Evolutionary conservation across 1,284 basidiomycete genomes (phyloP), one percentile per base, ranked within the genome.

Genomic region (Cryptococcus maquisensis): DNA sequence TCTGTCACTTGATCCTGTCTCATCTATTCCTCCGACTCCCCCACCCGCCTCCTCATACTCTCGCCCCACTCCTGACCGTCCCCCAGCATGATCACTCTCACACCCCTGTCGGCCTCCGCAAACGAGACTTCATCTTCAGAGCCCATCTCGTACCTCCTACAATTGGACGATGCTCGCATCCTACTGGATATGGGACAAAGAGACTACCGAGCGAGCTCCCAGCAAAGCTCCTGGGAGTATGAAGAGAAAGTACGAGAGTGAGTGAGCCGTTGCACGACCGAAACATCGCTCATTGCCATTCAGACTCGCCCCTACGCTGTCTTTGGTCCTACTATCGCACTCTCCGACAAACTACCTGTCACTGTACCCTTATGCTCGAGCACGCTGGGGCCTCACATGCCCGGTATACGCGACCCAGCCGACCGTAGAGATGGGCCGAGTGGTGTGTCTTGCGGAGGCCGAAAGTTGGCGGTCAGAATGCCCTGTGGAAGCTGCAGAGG

Each of bases 361-460:
- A 7, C 79, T 98, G 18, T 96, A 91, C 71, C 84, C 94, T 6
- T 97, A 91, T 72, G 93, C 94, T 1, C 82, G 90, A 65, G 83
- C 93, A 5, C 82, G 84, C 66, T 93, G 92, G 84, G 88, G 87
- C 18, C 81, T 98, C 39, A 86, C 83, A 49, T 94, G 93, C 41
- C 92, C 92, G 9, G 86, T 92, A n/a, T 99, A 98, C 73, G 88
- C 90, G 0, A 96, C 95, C 0, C 83, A 98, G 46, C 95, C 96
- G 21, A 92, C 96, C 0, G 91, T 96, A 63, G 92, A 94, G 53
- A 97, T 95, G 88, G 95, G 90, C 3, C 83, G 91, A 35, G 88
- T 97, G 46, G 90, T 91, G 26, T 86, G 86, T 5, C 81, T 86
- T 2, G 88, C 94, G 68, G 90, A 94, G 61, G 81, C 86, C 0